Evolutionary conservation across 1,284 basidiomycete species (phyloP), one percentile per base, ranked within the genome.

Genomic region (Boletus mariae): DNA sequence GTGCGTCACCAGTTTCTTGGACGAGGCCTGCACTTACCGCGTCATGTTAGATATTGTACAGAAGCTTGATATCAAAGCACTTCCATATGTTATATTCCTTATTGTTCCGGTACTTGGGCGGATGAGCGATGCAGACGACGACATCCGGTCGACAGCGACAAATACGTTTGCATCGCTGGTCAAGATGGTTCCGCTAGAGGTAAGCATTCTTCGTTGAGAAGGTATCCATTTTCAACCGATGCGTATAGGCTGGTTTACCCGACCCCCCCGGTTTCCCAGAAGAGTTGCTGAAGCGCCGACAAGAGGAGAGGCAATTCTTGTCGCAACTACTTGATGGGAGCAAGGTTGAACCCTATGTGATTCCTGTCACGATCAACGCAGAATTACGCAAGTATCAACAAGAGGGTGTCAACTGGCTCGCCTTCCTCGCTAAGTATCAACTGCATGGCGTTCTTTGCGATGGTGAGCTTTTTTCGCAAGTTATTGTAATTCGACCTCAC

Each of bases 351-450:
- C 86, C 90, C 58, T 99, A 99, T 70, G 72, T 76, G 45, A 84
- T 99, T 5, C 94, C 96, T 0, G 85, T 97, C 57, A 74, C 78
- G 46, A 91, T 99, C 78, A 94, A 96, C 57, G 94, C 94, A 37
- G 94, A 98, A 62, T 77, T 99, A 47, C 87, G 97, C 54, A 94
- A 94, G 70, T 99, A 99, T 68, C 97, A 99, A 71, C 91, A 93
- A 69, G 97, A 99, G 57, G 97, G 97, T 43, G 92, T 99, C 61
- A 98, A 94, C 70, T 99, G 97, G 97, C 79, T 99, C 45, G 97
- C 97, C 0, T 99, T 99, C 77, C 78, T 99, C 41, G 91, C 94
- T 29, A 93, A 96, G 70, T 98, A 96, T 66, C 97, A 99, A 69
- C 74, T 99, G 5, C 97, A 99, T 70, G 97, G 97, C 20, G 94